A percentile compares a stretch with the other conserved stretches of the same genome.
Evolutionary conservation across 129 eudicot genomes (phyloP).

Genomic region (Tagetes erecta): DNA sequence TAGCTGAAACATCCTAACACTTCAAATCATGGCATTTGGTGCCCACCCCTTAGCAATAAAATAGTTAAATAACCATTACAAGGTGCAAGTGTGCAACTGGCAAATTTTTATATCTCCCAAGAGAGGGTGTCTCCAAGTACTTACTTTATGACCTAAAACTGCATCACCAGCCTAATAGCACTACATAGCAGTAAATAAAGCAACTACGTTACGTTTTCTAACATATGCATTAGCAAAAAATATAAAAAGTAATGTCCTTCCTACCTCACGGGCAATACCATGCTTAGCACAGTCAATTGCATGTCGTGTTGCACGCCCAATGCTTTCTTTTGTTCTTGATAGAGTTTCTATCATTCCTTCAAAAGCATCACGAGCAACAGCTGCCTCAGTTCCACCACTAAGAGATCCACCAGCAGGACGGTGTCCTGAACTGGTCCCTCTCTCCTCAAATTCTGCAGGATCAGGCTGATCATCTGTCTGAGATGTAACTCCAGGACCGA

Average conservation of each 20-base stretch:
- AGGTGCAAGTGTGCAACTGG: conserved; percentile 4
- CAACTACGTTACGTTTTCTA: not conserved
- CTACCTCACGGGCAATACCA: conserved; percentile 87
- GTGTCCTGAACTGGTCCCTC: conserved; percentile 61
- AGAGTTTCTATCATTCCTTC: conserved; percentile 79
- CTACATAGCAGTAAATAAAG: not conserved
- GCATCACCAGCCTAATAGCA: not conserved
- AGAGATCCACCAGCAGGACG: conserved; percentile 62
- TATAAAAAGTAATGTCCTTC: conserved; percentile 12
- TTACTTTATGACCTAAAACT: not conserved
- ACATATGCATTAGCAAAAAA: conserved; percentile 1
- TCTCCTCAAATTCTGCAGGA: conserved; percentile 62
- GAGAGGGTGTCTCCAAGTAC: too few species aligned
- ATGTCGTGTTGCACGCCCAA: conserved; percentile 81
- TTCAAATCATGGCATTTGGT: not conserved
- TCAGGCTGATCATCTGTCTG: conserved; percentile 55
- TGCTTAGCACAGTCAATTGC: conserved; percentile 87
- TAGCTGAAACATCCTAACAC: not conserved
- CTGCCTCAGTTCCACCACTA: conserved; percentile 90
- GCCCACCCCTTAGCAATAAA: conserved; percentile 1
- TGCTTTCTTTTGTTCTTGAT: conserved; percentile 79
- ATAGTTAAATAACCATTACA: conserved; percentile 3
- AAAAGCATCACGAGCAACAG: conserved; percentile 89
- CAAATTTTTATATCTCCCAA: not conserved
- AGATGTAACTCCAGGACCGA: conserved; percentile 35